Evolutionary conservation across 495 filamentous ascomycete species (phyloP), one percentile per base, ranked within the genome.

Genomic region (Lichina pygmaea): DNA sequence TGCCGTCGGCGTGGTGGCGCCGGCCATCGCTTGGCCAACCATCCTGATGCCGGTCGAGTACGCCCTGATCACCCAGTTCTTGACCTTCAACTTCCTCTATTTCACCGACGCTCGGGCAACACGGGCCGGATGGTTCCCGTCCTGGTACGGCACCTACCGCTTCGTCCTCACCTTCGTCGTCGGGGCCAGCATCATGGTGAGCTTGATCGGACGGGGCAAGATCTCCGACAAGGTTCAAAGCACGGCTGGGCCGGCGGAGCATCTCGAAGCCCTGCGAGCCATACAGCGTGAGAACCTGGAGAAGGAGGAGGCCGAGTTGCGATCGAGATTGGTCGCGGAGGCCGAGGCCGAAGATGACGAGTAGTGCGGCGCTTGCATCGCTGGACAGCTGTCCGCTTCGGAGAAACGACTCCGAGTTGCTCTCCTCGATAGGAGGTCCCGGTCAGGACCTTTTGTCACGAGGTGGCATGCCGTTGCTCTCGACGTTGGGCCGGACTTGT

Each of bases 141-240:
- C 67, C 37, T 97, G 89, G 89, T 97, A 95, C 60, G 70, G 67
- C 51, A 80, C 75, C 37, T 97, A 97, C 65, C 82, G 89, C 44
- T 97, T 94, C 59, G 79, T 94, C 9, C 68, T 97, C 57, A 95
- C 89, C 13, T 91, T 91, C 58, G 61, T 97, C 33, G 89, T 95
- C 46, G 91, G 89, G 41, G 70, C 69, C 41, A 79, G 77, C 52
- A 86, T 95, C 52, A 70, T 91, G n/a, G 64, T 83, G 49, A 86
- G 72, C 50, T 66, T 97, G 54, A 68, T 95, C 52, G 86, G 82
- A 36, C 71, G 89, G 48, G 81, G 86, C 53, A 75, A 86, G 59
- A 78, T 97, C 55, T 73, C 72, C 45, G 70, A 77, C 48, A 61
- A 59, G 38, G 52, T 74, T 43, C 50, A 54, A 46, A 57, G 52